Conservation (phyloP, 805 yeast species). For the Jamesozyma spencerorum region DNA sequence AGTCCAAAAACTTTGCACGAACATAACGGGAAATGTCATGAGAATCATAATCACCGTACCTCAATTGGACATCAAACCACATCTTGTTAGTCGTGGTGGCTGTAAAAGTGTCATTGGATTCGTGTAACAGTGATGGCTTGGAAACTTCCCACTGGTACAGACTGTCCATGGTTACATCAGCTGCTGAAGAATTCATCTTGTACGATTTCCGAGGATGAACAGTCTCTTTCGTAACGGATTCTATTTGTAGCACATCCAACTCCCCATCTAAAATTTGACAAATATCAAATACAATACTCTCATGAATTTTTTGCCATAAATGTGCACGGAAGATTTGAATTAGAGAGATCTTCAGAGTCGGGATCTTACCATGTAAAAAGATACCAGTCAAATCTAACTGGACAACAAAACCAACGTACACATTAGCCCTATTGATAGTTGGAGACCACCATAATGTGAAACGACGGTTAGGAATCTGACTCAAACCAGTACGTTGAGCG, state of each 20-base stretch:
- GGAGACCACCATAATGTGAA: slow-evolving; percentile 99
- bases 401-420: slow-evolving; percentile 93
- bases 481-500: slow-evolving; percentile 94
- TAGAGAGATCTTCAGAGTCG: slow-evolving; percentile 88
- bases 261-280: slow-evolving; percentile 89
- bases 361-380: slow-evolving; percentile 94
- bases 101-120: slow-evolving; percentile 54
- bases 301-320: slow-evolving; percentile 98
- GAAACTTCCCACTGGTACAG: slow-evolving; percentile 75
- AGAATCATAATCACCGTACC: slow-evolving; percentile 96
- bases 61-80: slow-evolving; percentile 91
- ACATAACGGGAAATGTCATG: slow-evolving; percentile 94
- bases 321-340: slow-evolving; percentile 97
- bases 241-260: slow-evolving; percentile 72
- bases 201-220: slow-evolving; percentile 96
- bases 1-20: slow-evolving; percentile 85
- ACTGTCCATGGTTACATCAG: slow-evolving; percentile 75
- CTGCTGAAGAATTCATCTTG: slow-evolving; percentile 92
- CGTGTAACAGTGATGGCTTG: slow-evolving; percentile 70
- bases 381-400: slow-evolving; percentile 95
- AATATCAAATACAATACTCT: slow-evolving; percentile 83
- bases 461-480: slow-evolving; percentile 95
- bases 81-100: slow-evolving; percentile 55
- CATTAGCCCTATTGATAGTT: slow-evolving; percentile 94
- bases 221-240: slow-evolving; percentile 77